A percentile compares a stretch with the other conserved stretches of the same genome.
Evolutionary conservation across 768 basidiomycete genomes (phyloP).

Genomic region (Podaxis pistillaris): DNA sequence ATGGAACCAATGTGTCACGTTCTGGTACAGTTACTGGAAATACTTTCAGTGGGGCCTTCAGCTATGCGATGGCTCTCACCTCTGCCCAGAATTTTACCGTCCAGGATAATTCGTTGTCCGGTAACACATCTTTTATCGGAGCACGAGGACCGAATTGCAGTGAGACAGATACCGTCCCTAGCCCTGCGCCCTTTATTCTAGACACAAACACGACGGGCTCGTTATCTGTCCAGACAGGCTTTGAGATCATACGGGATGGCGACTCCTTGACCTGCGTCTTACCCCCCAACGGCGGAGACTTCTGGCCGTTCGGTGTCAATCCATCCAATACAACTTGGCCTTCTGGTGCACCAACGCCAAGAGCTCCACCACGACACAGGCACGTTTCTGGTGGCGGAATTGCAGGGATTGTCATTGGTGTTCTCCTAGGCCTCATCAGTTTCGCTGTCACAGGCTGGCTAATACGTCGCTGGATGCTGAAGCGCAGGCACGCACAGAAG

Average conservation of each 20-base stretch:
- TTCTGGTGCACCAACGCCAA: slow-evolving; percentile 3
- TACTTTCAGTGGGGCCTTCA: slow-evolving; percentile 63
- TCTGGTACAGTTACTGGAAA: slow-evolving; percentile 57
- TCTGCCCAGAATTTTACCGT: slow-evolving; percentile 69
- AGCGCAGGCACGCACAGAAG: slow-evolving; percentile 24
- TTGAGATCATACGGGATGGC: slow-evolving; percentile 49
- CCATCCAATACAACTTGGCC: slow-evolving; percentile 30
- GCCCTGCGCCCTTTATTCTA: slow-evolving; percentile 58
- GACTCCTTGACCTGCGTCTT: slow-evolving; percentile 64
- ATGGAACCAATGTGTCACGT: slow-evolving; percentile 49
- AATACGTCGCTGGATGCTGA: slow-evolving; percentile 43
- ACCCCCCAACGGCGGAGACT: slow-evolving; percentile 65
- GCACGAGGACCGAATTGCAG: slow-evolving; percentile 65
- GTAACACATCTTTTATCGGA: slow-evolving; percentile 78
- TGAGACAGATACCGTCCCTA: slow-evolving; percentile 43
- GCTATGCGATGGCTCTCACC: slow-evolving; percentile 67
- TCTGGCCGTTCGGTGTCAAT: slow-evolving; percentile 68
- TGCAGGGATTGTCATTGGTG: slow-evolving; percentile 51
- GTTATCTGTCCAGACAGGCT: slow-evolving; percentile 50
- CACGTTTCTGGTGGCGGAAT: slow-evolving; percentile 27
- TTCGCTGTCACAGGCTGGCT: slow-evolving; percentile 43
- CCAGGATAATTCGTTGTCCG: slow-evolving; percentile 54
- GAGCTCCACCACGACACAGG: neutral
- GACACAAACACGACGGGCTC: slow-evolving; percentile 40
- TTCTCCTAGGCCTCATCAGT: slow-evolving; percentile 43